Evolutionary conservation across 2,329 filamentous ascomycete genomes (phyloP).

Genomic region (Colletotrichum truncatum): DNA sequence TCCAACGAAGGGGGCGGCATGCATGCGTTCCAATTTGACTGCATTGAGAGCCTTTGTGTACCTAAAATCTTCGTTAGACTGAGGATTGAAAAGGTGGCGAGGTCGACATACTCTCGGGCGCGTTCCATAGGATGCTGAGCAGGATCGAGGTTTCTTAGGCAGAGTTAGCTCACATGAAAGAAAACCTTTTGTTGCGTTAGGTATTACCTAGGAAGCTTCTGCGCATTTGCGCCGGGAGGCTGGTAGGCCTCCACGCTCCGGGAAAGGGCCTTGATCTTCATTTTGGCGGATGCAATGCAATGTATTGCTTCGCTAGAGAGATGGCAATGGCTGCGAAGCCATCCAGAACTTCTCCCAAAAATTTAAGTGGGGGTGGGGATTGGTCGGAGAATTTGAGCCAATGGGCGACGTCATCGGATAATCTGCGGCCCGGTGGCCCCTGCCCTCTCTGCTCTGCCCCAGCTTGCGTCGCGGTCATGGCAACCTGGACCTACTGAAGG

Average conservation of each 20-base stretch:
- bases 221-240: constrained; percentile 71
- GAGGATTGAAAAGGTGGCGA: constrained; percentile 55
- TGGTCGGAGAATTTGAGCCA: constrained; percentile 27
- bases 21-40: constrained; percentile 93
- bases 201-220: constrained; percentile 60
- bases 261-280: constrained; percentile 74
- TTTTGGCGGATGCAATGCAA: constrained; percentile 31
- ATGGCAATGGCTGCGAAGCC: neutral
- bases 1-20: constrained; percentile 76
- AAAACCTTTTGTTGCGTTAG: no score
- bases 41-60: constrained; percentile 71
- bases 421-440: constrained; percentile 15
- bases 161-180: constrained; percentile 3
- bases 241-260: constrained; percentile 72
- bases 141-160: constrained; percentile 76
- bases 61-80: neutral
- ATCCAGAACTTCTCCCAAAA: constrained; percentile 31
- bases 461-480: constrained; percentile 28
- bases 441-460: constrained; percentile 8
- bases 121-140: constrained; percentile 90
- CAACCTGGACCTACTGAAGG: constrained; percentile 28
- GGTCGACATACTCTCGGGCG: constrained; percentile 84
- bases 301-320: constrained; percentile 5
- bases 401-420: constrained; percentile 9
- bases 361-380: constrained; percentile 31